These are phyloP conservation scores for Mesembryanthemum crystallinum DNA, from an alignment of 148 eudicot genomes.

Conservation along the genomic window DNA sequence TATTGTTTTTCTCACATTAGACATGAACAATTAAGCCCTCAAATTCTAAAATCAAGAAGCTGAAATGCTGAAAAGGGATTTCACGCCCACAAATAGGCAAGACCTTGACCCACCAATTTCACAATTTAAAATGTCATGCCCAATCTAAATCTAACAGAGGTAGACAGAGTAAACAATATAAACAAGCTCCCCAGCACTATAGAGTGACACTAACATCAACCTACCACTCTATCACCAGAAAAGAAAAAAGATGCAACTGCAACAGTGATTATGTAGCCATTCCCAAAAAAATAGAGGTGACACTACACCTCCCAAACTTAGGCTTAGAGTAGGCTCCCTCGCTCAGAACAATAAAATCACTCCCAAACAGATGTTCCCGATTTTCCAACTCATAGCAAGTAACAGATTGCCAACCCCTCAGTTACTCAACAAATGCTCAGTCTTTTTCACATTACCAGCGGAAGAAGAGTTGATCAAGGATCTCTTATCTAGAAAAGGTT, in stretches of 20 bases:
- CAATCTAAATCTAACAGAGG: neutral
- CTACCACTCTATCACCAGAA: neutral
- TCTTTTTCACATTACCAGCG: neutral
- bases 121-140: neutral
- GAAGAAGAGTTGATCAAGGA: neutral
- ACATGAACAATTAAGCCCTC: no score
- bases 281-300: neutral
- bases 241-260: neutral
- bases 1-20: no score
- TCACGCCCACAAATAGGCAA: no score
- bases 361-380: neutral
- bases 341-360: neutral
- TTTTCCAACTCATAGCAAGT: neutral
- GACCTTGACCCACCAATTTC: neutral
- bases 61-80: no score
- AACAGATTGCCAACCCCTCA: neutral
- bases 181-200: neutral
- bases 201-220: neutral
- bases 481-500: no score
- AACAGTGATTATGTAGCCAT: neutral
- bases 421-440: neutral
- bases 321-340: neutral
- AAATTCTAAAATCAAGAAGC: no score
- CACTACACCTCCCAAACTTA: no score
- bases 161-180: neutral